Percentiles rank a stretch among this genome's conserved stretches.
phyloP scores from a whole-genome alignment of 2,329 filamentous ascomycete species.

The Neonectria ditissima region DNA sequence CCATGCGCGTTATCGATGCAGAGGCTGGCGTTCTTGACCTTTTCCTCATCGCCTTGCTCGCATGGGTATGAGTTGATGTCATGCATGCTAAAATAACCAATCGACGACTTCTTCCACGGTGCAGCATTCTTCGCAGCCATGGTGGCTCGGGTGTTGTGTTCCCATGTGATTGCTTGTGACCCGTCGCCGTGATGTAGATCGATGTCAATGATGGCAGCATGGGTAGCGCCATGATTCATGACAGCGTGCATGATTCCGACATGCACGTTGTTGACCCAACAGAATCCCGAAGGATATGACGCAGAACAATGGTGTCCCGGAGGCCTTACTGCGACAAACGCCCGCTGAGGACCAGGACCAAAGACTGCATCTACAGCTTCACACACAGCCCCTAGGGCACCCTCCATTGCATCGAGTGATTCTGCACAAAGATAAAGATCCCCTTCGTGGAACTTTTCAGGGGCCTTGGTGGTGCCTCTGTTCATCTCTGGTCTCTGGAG shows the following conservation, averaged over 20 bases:
- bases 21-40: conserved; percentile 92
- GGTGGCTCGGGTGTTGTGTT: conserved; percentile 79
- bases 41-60: conserved; percentile 91
- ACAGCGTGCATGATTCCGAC: conserved; percentile 94
- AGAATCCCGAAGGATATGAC: conserved; percentile 91
- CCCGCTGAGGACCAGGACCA: conserved; percentile 72
- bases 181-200: conserved; percentile 94
- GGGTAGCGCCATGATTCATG: conserved; percentile 85
- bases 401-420: conserved; percentile 88
- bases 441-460: conserved; percentile 80
- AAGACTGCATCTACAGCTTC: conserved; percentile 93
- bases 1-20: conserved; percentile 95
- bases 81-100: conserved; percentile 96
- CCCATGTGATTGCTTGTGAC: conserved; percentile 95
- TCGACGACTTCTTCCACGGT: conserved; percentile 83
- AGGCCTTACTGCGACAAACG: conserved; percentile 92
- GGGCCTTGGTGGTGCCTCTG: conserved; percentile 58
- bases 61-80: conserved; percentile 99
- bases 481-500: conserved; percentile 76
- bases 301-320: conserved; percentile 97
- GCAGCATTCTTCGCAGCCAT: conserved; percentile 76
- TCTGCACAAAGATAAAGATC: conserved; percentile 92
- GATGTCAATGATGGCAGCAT: conserved; percentile 93
- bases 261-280: conserved; percentile 98
- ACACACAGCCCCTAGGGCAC: conserved; percentile 90